phyloP scores from a whole-genome alignment of 2,329 filamentous ascomycete species.

The Neobulgaria alba region DNA sequence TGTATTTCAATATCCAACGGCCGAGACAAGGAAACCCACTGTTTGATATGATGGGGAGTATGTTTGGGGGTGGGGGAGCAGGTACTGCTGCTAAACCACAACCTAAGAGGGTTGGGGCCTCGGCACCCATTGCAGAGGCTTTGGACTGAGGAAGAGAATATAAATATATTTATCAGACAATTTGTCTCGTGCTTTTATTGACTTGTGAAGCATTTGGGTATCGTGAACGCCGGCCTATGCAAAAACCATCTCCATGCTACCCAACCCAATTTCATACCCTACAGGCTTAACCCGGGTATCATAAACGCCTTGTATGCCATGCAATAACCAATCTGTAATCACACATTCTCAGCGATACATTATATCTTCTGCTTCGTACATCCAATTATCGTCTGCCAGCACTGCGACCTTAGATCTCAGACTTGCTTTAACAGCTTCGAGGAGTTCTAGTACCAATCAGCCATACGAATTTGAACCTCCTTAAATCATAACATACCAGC shows the following conservation, averaged over 20 bases:
- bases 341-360: slow-evolving; percentile 14
- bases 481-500: slow-evolving; percentile 43
- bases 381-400: slow-evolving; percentile 80
- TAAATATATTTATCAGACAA: slow-evolving; percentile 5
- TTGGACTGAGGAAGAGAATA: slow-evolving; percentile 41
- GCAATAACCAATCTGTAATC: slow-evolving; percentile 1
- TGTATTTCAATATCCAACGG: slow-evolving; percentile 90
- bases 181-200: slow-evolving; percentile 6
- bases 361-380: slow-evolving; percentile 60
- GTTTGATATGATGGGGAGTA: slow-evolving; percentile 95
- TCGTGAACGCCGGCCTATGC: slow-evolving; percentile 13
- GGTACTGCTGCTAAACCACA: slow-evolving; percentile 34
- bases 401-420: slow-evolving; percentile 64
- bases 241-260: background rate
- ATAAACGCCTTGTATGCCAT: slow-evolving; percentile 3
- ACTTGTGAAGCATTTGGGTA: too few species aligned
- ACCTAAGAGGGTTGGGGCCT: slow-evolving; percentile 29
- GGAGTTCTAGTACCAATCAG: slow-evolving; percentile 44
- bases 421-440: slow-evolving; percentile 61
- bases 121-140: slow-evolving; percentile 47
- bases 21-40: slow-evolving; percentile 86
- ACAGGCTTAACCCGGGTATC: too few species aligned
- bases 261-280: too few species aligned
- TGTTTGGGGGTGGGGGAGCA: slow-evolving; percentile 72
- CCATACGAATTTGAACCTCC: background rate